Percentiles rank a stretch among this genome's conserved stretches.
Evolutionary conservation across 78 protist species (phyloP).

Genomic region (Dictyostelium brefeldianum): DNA sequence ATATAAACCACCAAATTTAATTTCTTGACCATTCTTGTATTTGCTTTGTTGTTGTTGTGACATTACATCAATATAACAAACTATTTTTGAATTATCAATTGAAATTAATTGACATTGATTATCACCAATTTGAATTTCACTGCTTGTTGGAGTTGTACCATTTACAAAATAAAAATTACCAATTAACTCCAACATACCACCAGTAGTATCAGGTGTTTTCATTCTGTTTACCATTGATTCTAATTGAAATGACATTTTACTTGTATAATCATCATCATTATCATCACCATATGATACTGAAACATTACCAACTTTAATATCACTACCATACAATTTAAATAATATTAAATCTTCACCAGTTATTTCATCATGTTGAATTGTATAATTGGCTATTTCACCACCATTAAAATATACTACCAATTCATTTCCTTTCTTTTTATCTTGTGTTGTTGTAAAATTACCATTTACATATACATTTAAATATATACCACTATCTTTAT

Average conservation of each 20-base stretch:
- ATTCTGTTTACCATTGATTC: not conserved
- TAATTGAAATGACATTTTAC: conserved; percentile 2
- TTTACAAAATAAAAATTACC: not conserved
- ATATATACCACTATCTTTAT: not conserved
- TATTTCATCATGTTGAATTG: not conserved
- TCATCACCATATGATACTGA: not conserved
- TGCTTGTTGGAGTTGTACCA: not conserved
- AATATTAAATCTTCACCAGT: not conserved
- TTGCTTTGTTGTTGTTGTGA: no score
- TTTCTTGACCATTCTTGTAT: not conserved
- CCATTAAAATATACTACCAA: not conserved
- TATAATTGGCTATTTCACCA: not conserved
- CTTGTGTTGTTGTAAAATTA: not conserved
- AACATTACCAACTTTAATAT: not conserved
- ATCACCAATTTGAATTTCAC: not conserved
- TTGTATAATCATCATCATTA: not conserved
- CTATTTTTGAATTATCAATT: not conserved
- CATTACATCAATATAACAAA: not conserved
- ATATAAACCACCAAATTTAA: not conserved
- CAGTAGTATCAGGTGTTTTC: not conserved
- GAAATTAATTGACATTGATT: not conserved
- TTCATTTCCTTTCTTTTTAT: conserved; percentile 1
- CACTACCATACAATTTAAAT: not conserved
- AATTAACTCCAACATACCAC: not conserved
- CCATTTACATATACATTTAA: conserved; percentile 16